phyloP scores from a whole-genome alignment of 331 rosid genomes.

The Prunus yedoensis region DNA sequence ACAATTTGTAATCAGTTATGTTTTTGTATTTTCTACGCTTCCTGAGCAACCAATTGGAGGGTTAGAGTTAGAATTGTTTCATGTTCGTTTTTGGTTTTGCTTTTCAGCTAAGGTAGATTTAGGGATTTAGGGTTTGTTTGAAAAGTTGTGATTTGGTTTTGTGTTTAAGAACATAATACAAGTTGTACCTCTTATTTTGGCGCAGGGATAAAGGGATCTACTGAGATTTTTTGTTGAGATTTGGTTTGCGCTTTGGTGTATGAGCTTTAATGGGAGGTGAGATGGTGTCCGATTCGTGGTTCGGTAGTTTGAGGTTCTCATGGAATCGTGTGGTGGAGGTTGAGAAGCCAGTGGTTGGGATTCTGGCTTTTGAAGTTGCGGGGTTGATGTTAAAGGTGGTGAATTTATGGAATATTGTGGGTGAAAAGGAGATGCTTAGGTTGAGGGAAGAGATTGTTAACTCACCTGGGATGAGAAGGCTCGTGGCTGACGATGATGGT shows the following conservation, averaged over 20 bases:
- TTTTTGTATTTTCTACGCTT: conserved; percentile 1
- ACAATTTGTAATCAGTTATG: neutral
- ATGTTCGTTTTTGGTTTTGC: neutral
- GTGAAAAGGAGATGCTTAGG: conserved; percentile 50
- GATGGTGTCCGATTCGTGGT: conserved; percentile 53
- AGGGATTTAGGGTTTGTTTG: neutral
- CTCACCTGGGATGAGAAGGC: conserved; percentile 57
- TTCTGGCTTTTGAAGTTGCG: conserved; percentile 71
- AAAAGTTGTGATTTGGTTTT: conserved; percentile 12
- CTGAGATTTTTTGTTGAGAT: conserved; percentile 16
- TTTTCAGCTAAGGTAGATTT: neutral
- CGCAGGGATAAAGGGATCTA: conserved; percentile 33
- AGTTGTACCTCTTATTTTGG: conserved; percentile 21
- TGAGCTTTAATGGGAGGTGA: conserved; percentile 49
- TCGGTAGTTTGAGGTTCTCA: conserved; percentile 50
- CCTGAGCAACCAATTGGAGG: conserved; percentile 24
- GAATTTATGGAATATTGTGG: conserved; percentile 72
- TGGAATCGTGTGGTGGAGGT: conserved; percentile 47
- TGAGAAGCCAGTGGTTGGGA: conserved; percentile 57
- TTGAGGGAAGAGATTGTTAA: conserved; percentile 54
- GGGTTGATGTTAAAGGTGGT: conserved; percentile 73
- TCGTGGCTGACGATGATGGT: conserved; percentile 61
- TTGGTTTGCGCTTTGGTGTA: conserved; percentile 10
- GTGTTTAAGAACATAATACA: conserved; percentile 26
- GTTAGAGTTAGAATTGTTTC: conserved; percentile 2